These are phyloP conservation scores for Pleomassaria siparia DNA, from an alignment of 2,329 filamentous ascomycete genomes.

Conservation along the genomic window DNA sequence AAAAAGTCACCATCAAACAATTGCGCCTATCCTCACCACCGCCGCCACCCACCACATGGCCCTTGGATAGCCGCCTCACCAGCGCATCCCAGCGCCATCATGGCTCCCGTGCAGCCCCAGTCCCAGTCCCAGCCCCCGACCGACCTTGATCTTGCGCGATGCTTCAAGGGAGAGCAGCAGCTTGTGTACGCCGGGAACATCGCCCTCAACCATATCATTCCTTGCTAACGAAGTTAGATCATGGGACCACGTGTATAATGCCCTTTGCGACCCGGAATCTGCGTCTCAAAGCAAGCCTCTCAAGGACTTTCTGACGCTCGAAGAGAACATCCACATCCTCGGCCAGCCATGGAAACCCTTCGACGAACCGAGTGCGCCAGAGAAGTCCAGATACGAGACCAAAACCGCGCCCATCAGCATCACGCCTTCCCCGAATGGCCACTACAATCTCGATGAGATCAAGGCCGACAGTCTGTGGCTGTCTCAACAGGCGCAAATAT, in stretches of 20 bases:
- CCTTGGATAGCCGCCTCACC: conserved; percentile 29
- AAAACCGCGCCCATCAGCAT: conserved; percentile 87
- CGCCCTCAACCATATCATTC: not conserved
- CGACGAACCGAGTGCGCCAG: conserved; percentile 59
- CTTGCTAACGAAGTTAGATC: conserved; percentile 55
- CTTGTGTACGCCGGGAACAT: conserved; percentile 67
- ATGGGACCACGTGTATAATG: conserved; percentile 59
- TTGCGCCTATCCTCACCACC: conserved; percentile 17
- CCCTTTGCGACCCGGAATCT: conserved; percentile 54
- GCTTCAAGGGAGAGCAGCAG: conserved; percentile 76
- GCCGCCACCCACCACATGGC: conserved; percentile 27
- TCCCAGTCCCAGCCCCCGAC: conserved; percentile 49
- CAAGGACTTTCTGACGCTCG: conserved; percentile 69
- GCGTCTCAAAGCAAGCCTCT: conserved; percentile 46
- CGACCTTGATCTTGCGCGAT: conserved; percentile 78
- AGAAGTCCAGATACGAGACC: conserved; percentile 74
- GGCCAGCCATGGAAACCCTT: conserved; percentile 71
- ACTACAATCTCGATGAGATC: conserved; percentile 74
- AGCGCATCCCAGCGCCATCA: conserved; percentile 41
- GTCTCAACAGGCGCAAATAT: conserved; percentile 73
- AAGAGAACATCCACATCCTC: conserved; percentile 68
- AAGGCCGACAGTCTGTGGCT: conserved; percentile 87
- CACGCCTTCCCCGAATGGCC: conserved; percentile 65
- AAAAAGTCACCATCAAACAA: conserved; percentile 23
- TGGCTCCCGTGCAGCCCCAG: conserved; percentile 35